These are phyloP conservation scores for Tothia fuscella DNA, from an alignment of 2,329 filamentous ascomycete species.

Conservation along the genomic window DNA sequence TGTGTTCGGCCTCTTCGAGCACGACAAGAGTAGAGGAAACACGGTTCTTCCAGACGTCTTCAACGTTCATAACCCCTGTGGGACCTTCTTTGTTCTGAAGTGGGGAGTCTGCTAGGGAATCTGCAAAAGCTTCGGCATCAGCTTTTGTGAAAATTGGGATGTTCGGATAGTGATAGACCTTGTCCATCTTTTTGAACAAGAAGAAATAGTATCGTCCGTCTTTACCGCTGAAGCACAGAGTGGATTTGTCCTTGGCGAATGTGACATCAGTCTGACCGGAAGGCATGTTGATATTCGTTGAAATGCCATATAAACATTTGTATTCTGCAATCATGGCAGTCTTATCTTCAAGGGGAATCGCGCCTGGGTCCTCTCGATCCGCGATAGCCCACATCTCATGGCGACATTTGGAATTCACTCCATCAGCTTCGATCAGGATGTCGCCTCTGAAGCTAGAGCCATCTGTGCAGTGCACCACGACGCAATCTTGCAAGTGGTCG, in stretches of 20 bases:
- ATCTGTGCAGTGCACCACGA: constrained; percentile 21
- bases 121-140: constrained; percentile 21
- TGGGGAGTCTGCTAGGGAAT: constrained; percentile 15
- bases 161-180: constrained; percentile 20
- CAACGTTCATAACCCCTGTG: constrained; percentile 21
- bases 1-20: constrained; percentile 17
- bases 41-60: constrained; percentile 20
- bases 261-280: constrained; percentile 18
- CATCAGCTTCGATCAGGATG: constrained; percentile 30
- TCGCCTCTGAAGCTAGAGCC: constrained; percentile 22
- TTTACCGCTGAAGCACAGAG: constrained; percentile 21
- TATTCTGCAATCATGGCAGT: constrained; percentile 16
- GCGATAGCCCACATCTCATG: constrained; percentile 18
- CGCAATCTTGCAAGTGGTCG: constrained; percentile 15
- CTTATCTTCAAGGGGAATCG: background rate
- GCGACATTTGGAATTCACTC: constrained; percentile 29
- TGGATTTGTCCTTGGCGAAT: constrained; percentile 15
- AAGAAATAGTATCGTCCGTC: constrained; percentile 26
- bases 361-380: background rate
- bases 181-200: constrained; percentile 21
- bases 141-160: constrained; percentile 24
- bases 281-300: too few relatives aligned
- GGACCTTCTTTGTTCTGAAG: constrained; percentile 12
- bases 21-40: constrained; percentile 19
- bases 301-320: constrained; percentile 28